Evolutionary conservation across 257 asterid species (phyloP).

Genomic region (Solanum chilense): DNA sequence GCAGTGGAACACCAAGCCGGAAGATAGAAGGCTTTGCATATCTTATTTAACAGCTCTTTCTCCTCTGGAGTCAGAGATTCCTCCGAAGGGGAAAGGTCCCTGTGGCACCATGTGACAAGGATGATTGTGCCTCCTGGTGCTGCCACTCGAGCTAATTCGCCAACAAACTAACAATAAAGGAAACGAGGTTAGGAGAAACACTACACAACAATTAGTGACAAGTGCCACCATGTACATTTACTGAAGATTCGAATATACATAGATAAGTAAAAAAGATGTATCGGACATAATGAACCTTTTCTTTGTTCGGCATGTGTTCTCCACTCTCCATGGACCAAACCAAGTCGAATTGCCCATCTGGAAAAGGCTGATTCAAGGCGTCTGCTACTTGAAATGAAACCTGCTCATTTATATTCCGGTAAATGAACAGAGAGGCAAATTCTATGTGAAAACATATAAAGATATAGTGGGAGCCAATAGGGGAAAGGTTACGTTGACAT

Average conservation of each 20-base stretch:
- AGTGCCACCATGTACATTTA: not conserved
- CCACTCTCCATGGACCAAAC: conserved; percentile 99
- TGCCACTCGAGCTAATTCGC: conserved; percentile 84
- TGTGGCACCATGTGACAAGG: conserved; percentile 95
- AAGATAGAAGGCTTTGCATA: conserved; percentile 68
- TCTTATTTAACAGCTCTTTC: conserved; percentile 45
- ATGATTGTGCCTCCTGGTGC: conserved; percentile 94
- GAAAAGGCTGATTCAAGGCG: conserved; percentile 90
- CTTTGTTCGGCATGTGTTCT: conserved; percentile 96
- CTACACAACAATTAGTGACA: not conserved
- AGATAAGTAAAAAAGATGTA: not conserved
- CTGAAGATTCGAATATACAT: not conserved
- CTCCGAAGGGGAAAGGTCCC: conserved; percentile 75
- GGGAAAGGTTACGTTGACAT: not conserved
- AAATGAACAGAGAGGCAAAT: not conserved
- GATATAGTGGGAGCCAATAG: not conserved
- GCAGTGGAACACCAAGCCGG: conserved; percentile 92
- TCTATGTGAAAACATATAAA: not conserved
- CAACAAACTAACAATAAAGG: conserved; percentile 43
- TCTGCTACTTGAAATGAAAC: conserved; percentile 90
- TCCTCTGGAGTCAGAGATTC: conserved; percentile 55
- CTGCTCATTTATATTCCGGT: conserved; percentile 22
- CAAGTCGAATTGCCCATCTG: conserved; percentile 71
- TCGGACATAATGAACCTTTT: conserved; percentile 40
- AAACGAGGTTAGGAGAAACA: not conserved